Evolutionary conservation across 208 protist genomes (phyloP).

Genomic region (Wallacemonas rigidus): DNA sequence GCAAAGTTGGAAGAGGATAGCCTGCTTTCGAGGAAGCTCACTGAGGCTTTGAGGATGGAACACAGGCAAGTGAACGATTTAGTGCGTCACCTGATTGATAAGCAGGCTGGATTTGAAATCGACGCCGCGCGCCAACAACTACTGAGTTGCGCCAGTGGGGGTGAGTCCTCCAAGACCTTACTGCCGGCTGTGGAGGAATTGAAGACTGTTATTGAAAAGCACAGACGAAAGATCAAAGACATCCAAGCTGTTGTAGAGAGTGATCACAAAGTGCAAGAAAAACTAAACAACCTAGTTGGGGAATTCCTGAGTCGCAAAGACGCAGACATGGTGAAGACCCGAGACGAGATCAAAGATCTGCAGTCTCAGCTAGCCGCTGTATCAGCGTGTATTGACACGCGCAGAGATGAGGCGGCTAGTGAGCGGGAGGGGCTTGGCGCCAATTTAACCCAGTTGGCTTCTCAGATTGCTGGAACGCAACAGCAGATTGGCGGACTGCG

Average conservation of each 20-base stretch:
- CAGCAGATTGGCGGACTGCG: background rate
- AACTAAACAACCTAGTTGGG: constrained; percentile 11
- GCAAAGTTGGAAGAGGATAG: constrained; percentile 56
- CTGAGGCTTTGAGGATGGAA: constrained; percentile 42
- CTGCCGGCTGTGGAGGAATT: background rate
- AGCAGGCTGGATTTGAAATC: constrained; percentile 61
- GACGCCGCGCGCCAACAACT: constrained; percentile 33
- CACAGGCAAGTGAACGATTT: constrained; percentile 48
- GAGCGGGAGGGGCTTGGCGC: background rate
- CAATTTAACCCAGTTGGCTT: background rate
- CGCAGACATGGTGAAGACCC: background rate
- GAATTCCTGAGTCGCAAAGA: constrained; percentile 1
- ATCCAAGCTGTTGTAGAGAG: constrained; percentile 5
- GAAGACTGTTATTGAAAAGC: background rate
- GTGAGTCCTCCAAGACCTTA: background rate
- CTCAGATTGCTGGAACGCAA: background rate
- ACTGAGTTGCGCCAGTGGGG: background rate
- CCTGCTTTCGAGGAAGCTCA: constrained; percentile 25
- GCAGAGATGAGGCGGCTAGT: background rate
- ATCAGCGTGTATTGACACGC: background rate
- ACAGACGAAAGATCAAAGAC: constrained; percentile 9
- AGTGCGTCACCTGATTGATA: constrained; percentile 49
- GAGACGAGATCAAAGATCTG: background rate
- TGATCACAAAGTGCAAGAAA: constrained; percentile 13
- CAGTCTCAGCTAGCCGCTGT: background rate